phyloP scores from a whole-genome alignment of 257 asterid genomes.

The Jaltomata sinuosa region DNA sequence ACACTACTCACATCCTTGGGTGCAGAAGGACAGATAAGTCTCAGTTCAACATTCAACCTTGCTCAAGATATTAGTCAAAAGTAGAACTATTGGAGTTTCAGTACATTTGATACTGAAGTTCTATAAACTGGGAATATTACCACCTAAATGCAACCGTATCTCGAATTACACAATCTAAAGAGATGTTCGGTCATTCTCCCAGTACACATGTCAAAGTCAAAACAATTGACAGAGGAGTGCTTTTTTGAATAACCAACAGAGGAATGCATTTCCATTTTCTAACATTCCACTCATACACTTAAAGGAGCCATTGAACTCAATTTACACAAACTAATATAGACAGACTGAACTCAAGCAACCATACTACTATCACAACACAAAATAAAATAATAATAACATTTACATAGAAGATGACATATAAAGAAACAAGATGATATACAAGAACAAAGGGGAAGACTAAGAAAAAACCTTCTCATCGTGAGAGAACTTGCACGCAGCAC shows the following conservation, averaged over 20 bases:
- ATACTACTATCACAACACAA: neutral
- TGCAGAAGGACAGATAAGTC: neutral
- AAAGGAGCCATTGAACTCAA: neutral
- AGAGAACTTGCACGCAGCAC: slow-evolving; percentile 85
- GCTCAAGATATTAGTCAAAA: neutral
- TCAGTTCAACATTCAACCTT: neutral
- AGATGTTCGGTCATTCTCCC: neutral
- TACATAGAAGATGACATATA: neutral
- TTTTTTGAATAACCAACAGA: neutral
- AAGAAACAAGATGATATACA: neutral
- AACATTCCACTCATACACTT: neutral
- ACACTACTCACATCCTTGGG: neutral
- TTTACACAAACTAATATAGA: neutral
- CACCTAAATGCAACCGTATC: neutral
- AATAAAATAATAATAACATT: neutral
- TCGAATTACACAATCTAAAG: neutral
- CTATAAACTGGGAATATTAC: neutral
- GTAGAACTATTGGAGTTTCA: neutral
- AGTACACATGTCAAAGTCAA: neutral
- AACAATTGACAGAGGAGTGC: neutral
- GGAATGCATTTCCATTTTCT: neutral
- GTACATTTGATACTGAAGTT: neutral
- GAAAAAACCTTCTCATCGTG: slow-evolving; percentile 75
- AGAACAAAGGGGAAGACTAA: neutral
- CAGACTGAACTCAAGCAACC: neutral